phyloP scores from a whole-genome alignment of 2,329 filamentous ascomycete genomes.

The Botryosphaeria dothidea region DNA sequence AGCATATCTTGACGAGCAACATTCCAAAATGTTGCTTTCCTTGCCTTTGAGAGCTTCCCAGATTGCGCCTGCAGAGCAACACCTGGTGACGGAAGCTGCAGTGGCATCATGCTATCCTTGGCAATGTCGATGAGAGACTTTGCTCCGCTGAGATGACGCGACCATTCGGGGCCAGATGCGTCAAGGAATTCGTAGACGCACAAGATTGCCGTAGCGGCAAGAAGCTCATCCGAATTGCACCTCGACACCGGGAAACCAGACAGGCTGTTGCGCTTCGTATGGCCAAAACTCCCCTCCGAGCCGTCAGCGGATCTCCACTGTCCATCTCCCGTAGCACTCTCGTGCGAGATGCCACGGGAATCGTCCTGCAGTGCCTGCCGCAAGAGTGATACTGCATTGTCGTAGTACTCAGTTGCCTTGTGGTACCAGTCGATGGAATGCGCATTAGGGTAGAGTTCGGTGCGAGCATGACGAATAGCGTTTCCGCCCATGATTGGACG shows the following conservation, averaged over 20 bases:
- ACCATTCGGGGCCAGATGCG: conserved; percentile 63
- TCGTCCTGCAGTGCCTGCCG: conserved; percentile 38
- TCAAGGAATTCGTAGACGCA: conserved; percentile 70
- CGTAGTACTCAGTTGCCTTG: conserved; percentile 62
- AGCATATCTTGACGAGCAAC: conserved; percentile 67
- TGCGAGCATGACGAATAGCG: conserved; percentile 49
- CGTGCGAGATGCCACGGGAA: conserved; percentile 29
- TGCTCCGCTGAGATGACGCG: conserved; percentile 64
- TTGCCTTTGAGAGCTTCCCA: conserved; percentile 50
- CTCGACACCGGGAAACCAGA: conserved; percentile 41
- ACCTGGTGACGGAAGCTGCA: conserved; percentile 44
- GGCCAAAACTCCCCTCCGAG: conserved; percentile 21
- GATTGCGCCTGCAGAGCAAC: conserved; percentile 27
- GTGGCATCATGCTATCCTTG: conserved; percentile 50
- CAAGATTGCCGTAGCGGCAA: conserved; percentile 66
- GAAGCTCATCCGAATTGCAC: conserved; percentile 59
- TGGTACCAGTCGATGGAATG: conserved; percentile 58
- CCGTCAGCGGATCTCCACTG: conserved; percentile 20
- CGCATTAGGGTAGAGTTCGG: conserved; percentile 54
- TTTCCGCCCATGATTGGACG: conserved; percentile 54
- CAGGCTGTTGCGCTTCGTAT: conserved; percentile 43
- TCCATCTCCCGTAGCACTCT: conserved; percentile 23
- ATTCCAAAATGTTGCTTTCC: conserved; percentile 66
- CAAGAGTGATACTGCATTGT: conserved; percentile 55
- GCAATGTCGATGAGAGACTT: conserved; percentile 62